Percentiles rank a stretch among this genome's conserved stretches.
These are phyloP conservation scores for Lactuca saligna DNA, from an alignment of 129 eudicot species.

Conservation along the genomic window DNA sequence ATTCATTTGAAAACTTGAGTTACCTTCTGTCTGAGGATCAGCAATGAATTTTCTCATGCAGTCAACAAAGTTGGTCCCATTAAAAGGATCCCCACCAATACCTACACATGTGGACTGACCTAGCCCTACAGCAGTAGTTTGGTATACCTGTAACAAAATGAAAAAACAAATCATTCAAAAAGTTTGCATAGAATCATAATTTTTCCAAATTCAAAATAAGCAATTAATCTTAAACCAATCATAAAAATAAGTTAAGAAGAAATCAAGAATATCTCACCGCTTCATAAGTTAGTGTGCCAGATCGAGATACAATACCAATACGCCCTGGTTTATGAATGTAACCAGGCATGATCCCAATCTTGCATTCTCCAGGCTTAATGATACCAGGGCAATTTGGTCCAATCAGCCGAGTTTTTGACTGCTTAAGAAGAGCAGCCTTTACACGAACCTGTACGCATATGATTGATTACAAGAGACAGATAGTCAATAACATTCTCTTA, in stretches of 20 bases:
- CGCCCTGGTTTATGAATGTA: conserved; percentile 99
- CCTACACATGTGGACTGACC: conserved; percentile 99
- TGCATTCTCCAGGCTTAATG: conserved; percentile 99
- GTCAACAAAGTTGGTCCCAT: conserved; percentile 98
- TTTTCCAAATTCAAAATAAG: neutral
- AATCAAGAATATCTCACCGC: conserved; percentile 57
- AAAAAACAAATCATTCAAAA: conserved; percentile 7
- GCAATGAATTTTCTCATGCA: conserved; percentile 83
- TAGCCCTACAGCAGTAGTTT: conserved; percentile 95
- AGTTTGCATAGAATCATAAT: neutral
- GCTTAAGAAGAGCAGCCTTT: conserved; percentile 88
- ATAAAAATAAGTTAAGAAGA: neutral
- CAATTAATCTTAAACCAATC: neutral
- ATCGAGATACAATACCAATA: conserved; percentile 93
- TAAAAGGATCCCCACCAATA: conserved; percentile 99
- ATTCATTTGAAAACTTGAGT: conserved; percentile 2
- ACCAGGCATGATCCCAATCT: conserved; percentile 98
- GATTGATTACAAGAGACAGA: neutral
- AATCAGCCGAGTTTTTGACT: conserved; percentile 89
- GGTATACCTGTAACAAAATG: conserved; percentile 67
- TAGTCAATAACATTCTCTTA: neutral
- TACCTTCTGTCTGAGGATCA: conserved; percentile 99
- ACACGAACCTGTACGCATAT: conserved; percentile 67
- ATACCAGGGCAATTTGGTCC: conserved; percentile 99
- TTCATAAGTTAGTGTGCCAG: conserved; percentile 98